Base-by-base conservation (phyloP, 2,329 filamentous ascomycete species). In the Alternaria gansuensis region DNA sequence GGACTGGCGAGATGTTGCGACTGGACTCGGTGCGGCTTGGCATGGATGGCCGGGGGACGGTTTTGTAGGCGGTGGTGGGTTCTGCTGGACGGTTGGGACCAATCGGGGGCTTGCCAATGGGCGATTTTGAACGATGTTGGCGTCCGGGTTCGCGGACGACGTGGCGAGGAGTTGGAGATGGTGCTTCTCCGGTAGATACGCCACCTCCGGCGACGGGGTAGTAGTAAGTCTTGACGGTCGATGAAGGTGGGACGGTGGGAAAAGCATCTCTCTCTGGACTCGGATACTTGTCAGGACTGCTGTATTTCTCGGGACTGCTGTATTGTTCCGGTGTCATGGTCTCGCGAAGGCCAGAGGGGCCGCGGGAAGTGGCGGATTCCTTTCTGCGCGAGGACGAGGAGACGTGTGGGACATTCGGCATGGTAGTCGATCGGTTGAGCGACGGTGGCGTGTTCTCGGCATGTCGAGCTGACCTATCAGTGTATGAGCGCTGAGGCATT, bases 401-500 rank as follows among this genome's bases (percentile, higher is more conserved):
- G 36, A 40, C 33, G 31, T 64, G 65, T 9, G 65, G 57, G 3
- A 50, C 29, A 4, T 21, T 43, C 10, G 76, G 80, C 80, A 80
- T 81, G 0, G 79, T 82, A 49, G 82, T 75, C 28, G 80, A 73
- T 57, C 81, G 80, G 49, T 69, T 75, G 43, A 81, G 57, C 24
- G 78, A 74, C 4, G 73, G 73, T 54, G 73, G 75, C 48, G 75
- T 73, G 14, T 69, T 68, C 7, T 74, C 74, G 26, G 66, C 58
- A 23, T 70, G 73, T 51, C 71, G 73, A 41, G 67, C 61, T 59
- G 61, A 31, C 69, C 54, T 33, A 68, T 59, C 56, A 4, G 55
- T 78, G 53, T 72, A 71, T 3, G 75, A 70, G 55, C 76, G 75
- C 48, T 71, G 67, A 14, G 71, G 73, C 29, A 63, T 58, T 29